Base-by-base conservation (phyloP, 352 stramenopile species). In the Pythium aristosporum region DNA sequence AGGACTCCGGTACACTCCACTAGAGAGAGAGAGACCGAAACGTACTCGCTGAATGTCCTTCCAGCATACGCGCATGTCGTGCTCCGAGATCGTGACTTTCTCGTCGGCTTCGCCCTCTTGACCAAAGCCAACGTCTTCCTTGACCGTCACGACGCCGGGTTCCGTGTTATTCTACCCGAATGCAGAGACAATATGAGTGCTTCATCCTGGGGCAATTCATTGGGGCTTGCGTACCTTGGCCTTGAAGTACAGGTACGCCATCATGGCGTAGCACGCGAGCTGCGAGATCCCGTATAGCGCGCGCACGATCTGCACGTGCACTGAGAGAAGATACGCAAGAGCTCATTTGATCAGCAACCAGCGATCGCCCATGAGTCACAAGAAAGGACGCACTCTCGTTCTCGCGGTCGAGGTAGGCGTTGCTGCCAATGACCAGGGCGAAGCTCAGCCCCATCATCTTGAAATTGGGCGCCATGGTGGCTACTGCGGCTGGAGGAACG, bases 361-460 rank as follows among this genome's bases (percentile, higher is more conserved):
- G 46, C 3, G 46, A 52, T 30, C 21, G 30, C 3, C 21, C 5
- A 30, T 21, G 44, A 6, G 36, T 44, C 51, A 42, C 41, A 37
- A 43, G 36, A 37, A 82, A 30, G 25, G 3, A 30, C 74, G 58
- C 54, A 94, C 82, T 65, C 11, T 70, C 64, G 64, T 88, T 73
- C 30, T 86, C 72, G n/a, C 71, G 70, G 74, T 91, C 82, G 43
- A 94, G 73, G 58, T 87, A 71, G 51, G 72, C 79, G 68, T 88
- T 87, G 71, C 76, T 89, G 59, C 73, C 48, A 50, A 90, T 66
- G 34, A 85, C 80, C 55, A 92, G 58, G 54, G 62, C 70, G 57
- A 92, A 68, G 58, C 81, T 90, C 42, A 92, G 59, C 68, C 68
- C 82, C 80, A 92, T 89, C 80, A 92, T 86, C 73, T 86, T 89